Evolutionary conservation across 2,329 filamentous ascomycete genomes (phyloP), one percentile per base, ranked within the genome.

Genomic region (Xylariomycetidae sp.): DNA sequence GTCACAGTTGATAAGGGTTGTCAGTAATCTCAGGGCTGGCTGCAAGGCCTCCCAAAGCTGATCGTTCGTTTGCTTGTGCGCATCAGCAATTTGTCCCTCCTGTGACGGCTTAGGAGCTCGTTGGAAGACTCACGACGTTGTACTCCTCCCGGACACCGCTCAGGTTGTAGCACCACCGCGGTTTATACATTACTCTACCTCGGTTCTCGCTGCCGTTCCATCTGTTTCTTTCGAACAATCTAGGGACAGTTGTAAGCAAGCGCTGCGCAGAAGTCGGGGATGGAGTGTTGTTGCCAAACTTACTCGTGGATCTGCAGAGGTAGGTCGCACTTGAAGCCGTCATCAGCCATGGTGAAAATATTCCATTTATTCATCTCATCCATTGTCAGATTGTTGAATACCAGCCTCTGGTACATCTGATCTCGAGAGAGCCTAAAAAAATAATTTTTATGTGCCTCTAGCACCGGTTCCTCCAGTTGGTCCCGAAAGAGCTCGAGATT

Each of bases 1-100:
- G 0, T 34, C 14, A 7, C 29, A 42, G 1, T 38, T 9, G 1
- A 56, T 24, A 2, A 54, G 19, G 4, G 31, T 32, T 2, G 48
- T 35, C 8, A 34, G 43, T 5, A 57, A 35, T n/a, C 38, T 35
- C 19, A 55, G 26, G 2, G 51, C 45, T 4, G 53, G 52, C 27
- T 49, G 47, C n/a, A 57, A 4, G 2, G 50, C 51, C 0, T 34
- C 9, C 52, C 53, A 57, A 7, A 57, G 4, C 1, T 16, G 12
- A 18, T 49, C 39, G 27, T 57, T 56, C 3, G 25, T 42, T 8
- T 0, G 5, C 49, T 52, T 22, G 16, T 20, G 12, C 6, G 19
- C 5, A 19, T n/a, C 13, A 7, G 12, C 10, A 7, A 17, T 30
- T 9, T 10, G 10, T 30, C 9, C 18, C 4, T n/a, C 9, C 14